Evolutionary conservation across 306 rosid species (phyloP).

Genomic region (Vigna mungo): DNA sequence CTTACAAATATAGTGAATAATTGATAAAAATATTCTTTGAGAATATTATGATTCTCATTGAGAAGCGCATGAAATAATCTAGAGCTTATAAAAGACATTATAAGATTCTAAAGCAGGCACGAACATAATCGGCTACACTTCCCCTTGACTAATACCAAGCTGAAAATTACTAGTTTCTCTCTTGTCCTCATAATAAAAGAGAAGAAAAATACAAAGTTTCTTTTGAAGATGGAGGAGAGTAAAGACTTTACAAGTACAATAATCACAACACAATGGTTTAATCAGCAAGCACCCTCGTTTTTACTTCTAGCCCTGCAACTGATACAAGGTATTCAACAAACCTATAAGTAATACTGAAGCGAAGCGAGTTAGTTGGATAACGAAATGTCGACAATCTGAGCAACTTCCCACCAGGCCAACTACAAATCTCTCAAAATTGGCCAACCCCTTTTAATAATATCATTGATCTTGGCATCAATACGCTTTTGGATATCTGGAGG

Average conservation of each 20-base stretch:
- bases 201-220: not conserved
- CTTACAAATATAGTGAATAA: not conserved
- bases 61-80: not conserved
- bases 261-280: conserved; percentile 37
- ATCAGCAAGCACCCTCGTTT: conserved; percentile 15
- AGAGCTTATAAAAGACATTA: not conserved
- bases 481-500: conserved; percentile 73
- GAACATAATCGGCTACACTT: not conserved
- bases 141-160: not conserved
- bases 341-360: conserved; percentile 2
- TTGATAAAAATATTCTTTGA: not conserved
- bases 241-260: conserved; percentile 17
- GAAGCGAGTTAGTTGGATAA: conserved; percentile 24
- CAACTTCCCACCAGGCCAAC: conserved; percentile 32
- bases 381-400: conserved; percentile 21
- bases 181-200: not conserved
- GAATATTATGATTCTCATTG: not conserved
- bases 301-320: conserved; percentile 15
- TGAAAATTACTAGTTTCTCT: not conserved
- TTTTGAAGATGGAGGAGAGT: not conserved
- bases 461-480: conserved; percentile 80
- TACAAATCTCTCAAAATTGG: conserved; percentile 82
- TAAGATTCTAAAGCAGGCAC: not conserved
- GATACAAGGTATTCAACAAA: conserved; percentile 34
- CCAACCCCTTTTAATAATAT: conserved; percentile 84